These are phyloP conservation scores for Malbranchea zuffiana DNA, from an alignment of 2,329 filamentous ascomycete genomes.

Conservation along the genomic window DNA sequence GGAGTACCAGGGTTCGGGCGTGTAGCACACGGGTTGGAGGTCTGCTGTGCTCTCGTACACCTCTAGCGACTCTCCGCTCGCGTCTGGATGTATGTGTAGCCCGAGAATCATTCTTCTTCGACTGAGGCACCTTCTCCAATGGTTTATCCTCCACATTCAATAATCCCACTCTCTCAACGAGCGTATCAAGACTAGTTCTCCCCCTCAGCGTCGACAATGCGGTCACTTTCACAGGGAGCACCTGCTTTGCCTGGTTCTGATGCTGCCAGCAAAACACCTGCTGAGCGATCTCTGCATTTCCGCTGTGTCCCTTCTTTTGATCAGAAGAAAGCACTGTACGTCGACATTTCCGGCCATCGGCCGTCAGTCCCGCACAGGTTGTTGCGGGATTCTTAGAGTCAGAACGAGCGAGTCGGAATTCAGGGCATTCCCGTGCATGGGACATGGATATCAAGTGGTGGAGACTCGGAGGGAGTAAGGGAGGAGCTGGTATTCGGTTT, in stretches of 20 bases:
- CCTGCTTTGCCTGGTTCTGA: slow-evolving; percentile 62
- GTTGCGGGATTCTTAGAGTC: slow-evolving; percentile 75
- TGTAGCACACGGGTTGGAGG: background rate
- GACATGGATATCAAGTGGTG: slow-evolving; percentile 40
- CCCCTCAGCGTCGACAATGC: slow-evolving; percentile 43
- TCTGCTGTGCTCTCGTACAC: slow-evolving; percentile 9
- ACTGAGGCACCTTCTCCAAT: slow-evolving; percentile 13
- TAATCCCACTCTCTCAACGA: slow-evolving; percentile 68
- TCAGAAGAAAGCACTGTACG: slow-evolving; percentile 47
- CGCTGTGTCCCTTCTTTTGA: slow-evolving; percentile 1
- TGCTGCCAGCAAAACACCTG: slow-evolving; percentile 83
- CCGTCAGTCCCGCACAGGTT: slow-evolving; percentile 81
- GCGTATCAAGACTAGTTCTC: slow-evolving; percentile 72
- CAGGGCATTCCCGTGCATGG: slow-evolving; percentile 62
- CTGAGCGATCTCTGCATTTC: slow-evolving; percentile 9
- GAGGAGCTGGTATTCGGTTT: too few relatives aligned
- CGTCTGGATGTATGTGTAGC: background rate
- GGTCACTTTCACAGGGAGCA: slow-evolving; percentile 1
- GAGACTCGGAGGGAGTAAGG: too few relatives aligned
- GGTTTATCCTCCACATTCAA: slow-evolving; percentile 47
- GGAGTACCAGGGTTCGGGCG: background rate
- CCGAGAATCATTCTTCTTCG: background rate
- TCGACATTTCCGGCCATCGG: slow-evolving; percentile 71
- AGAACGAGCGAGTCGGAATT: slow-evolving; percentile 63
- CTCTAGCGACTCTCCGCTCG: slow-evolving; percentile 6